phyloP scores from a whole-genome alignment of 2,329 filamentous ascomycete species.

The Colletotrichum melonis region DNA sequence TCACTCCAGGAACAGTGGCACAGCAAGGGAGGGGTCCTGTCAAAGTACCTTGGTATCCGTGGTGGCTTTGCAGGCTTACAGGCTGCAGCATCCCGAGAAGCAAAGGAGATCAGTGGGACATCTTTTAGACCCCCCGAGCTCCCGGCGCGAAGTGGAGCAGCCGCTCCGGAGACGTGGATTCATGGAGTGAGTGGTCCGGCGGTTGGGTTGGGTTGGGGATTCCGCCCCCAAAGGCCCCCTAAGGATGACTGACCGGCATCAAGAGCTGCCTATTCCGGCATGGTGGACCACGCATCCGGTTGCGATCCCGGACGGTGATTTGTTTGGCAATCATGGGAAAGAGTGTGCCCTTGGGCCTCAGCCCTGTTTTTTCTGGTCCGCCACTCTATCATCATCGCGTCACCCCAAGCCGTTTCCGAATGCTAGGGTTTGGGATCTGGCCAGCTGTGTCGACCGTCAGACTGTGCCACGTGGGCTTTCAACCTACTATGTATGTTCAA shows the following conservation, averaged over 20 bases:
- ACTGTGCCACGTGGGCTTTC: constrained; percentile 1
- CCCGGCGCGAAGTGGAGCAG: constrained; percentile 6
- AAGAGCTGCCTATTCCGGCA: constrained; percentile 9
- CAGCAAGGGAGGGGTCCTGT: background rate
- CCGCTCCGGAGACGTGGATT: background rate
- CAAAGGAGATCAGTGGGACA: constrained; percentile 22
- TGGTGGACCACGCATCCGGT: constrained; percentile 5
- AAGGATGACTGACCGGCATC: background rate
- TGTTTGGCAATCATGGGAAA: background rate
- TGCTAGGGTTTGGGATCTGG: background rate
- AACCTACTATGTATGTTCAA: background rate
- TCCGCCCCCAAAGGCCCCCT: background rate
- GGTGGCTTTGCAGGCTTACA: background rate
- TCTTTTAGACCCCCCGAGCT: background rate
- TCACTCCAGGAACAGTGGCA: background rate
- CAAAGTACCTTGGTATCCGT: background rate
- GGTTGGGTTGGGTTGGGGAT: background rate
- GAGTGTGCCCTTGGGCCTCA: background rate
- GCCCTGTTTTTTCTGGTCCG: constrained; percentile 8
- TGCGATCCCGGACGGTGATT: background rate
- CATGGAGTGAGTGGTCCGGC: constrained; percentile 11
- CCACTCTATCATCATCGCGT: constrained; percentile 32
- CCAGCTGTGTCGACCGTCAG: background rate
- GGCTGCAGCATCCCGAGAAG: constrained; percentile 23
- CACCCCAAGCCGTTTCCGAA: background rate